Conservation (phyloP, 2,329 filamentous ascomycete genomes). For the Calcarisporium arbuscula region DNA sequence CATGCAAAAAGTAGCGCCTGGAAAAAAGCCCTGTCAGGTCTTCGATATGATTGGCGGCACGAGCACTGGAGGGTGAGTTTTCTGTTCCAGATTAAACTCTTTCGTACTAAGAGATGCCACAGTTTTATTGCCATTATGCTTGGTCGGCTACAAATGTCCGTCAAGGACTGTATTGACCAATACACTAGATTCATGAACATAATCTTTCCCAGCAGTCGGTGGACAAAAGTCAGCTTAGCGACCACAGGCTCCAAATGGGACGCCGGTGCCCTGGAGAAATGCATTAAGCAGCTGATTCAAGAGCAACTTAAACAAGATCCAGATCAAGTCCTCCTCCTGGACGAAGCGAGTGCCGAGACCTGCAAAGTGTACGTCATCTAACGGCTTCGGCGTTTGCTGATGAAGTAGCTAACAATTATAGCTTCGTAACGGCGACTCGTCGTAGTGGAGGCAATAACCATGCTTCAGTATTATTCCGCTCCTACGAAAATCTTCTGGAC, state of each 20-base stretch:
- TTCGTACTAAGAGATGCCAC: too few species aligned
- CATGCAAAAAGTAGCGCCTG: slow-evolving; percentile 12
- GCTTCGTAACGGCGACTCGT: slow-evolving; percentile 6
- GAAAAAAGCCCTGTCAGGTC: slow-evolving; percentile 17
- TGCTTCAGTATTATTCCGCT: slow-evolving; percentile 5
- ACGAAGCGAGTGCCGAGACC: not conserved
- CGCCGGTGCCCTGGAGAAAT: not conserved
- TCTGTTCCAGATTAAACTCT: too few species aligned
- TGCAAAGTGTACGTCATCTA: slow-evolving; percentile 3
- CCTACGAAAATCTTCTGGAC: slow-evolving; percentile 7
- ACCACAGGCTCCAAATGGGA: not conserved
- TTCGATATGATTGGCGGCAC: slow-evolving; percentile 26
- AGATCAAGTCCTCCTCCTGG: slow-evolving; percentile 1
- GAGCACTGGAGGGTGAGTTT: slow-evolving; percentile 23
- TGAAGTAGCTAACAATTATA: too few species aligned
- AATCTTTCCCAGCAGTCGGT: slow-evolving; percentile 1
- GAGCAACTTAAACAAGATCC: not conserved
- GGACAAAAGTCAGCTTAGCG: not conserved
- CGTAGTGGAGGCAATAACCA: slow-evolving; percentile 3
- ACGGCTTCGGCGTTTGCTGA: too few species aligned
- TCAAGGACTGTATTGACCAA: slow-evolving; percentile 4
- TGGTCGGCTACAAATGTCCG: slow-evolving; percentile 18
- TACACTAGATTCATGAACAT: slow-evolving; percentile 8
- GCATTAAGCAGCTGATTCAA: slow-evolving; percentile 4
- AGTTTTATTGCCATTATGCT: slow-evolving; percentile 39